phyloP scores from a whole-genome alignment of 2,329 filamentous ascomycete species.

The Verticillium tricorpus region DNA sequence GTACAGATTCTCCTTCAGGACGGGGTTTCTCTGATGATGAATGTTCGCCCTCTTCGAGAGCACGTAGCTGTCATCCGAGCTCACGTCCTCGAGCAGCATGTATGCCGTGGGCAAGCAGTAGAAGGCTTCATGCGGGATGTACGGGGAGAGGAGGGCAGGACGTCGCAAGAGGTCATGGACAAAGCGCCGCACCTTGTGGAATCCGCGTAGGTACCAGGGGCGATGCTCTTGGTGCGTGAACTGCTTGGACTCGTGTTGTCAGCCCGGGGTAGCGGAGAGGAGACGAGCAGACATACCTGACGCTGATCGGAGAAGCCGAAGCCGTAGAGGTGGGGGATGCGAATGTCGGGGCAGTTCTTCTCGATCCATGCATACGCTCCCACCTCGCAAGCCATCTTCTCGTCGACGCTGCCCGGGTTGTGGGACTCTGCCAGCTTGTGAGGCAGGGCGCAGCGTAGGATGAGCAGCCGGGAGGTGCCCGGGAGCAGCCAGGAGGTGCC shows the following conservation, averaged over 20 bases:
- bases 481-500: neutral
- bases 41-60: neutral
- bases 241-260: neutral
- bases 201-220: neutral
- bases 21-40: too few species aligned
- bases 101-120: neutral
- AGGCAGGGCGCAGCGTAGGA: constrained; percentile 4
- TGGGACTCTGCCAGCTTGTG: constrained; percentile 13
- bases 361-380: constrained; percentile 27
- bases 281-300: constrained; percentile 9
- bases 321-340: constrained; percentile 17
- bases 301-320: constrained; percentile 13
- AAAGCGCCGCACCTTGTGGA: neutral
- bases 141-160: neutral
- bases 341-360: constrained; percentile 21
- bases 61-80: neutral
- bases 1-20: too few species aligned
- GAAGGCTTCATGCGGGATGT: neutral
- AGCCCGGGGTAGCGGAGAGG: too few species aligned
- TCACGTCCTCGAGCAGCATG: neutral
- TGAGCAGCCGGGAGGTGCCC: neutral
- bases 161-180: neutral
- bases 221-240: neutral
- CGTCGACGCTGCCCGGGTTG: constrained; percentile 22
- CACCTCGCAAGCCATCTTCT: constrained; percentile 27